phyloP scores from a whole-genome alignment of 805 yeast species.

The Blastobotrys peoriensis region DNA sequence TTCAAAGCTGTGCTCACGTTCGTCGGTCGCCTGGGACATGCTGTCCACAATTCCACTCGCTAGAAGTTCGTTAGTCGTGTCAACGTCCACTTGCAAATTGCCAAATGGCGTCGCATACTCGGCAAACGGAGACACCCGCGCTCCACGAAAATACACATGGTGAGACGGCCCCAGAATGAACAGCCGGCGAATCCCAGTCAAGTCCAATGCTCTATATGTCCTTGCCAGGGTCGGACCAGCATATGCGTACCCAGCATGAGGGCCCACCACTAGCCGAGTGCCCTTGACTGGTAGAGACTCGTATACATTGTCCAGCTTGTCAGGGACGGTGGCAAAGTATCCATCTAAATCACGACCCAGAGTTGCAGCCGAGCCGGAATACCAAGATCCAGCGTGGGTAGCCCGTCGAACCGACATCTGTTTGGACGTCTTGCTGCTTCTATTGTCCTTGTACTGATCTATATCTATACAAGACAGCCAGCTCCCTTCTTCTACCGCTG shows the following conservation, averaged over 20 bases:
- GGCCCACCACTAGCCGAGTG: constrained; percentile 53
- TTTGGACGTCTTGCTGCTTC: too few relatives aligned
- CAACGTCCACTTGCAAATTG: constrained; percentile 56
- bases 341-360: constrained; percentile 48
- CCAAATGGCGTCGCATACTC: constrained; percentile 82
- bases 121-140: constrained; percentile 48
- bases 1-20: constrained; percentile 87
- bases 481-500: too few relatives aligned
- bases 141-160: constrained; percentile 68
- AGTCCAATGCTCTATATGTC: constrained; percentile 67
- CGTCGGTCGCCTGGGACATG: constrained; percentile 60
- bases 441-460: too few relatives aligned
- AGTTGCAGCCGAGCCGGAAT: constrained; percentile 40
- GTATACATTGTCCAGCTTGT: constrained; percentile 10
- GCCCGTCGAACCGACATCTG: constrained; percentile 49
- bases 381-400: constrained; percentile 93
- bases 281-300: constrained; percentile 30
- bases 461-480: too few relatives aligned
- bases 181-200: constrained; percentile 49
- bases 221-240: constrained; percentile 75
- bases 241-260: constrained; percentile 88
- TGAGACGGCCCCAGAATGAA: constrained; percentile 92
- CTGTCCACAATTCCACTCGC: constrained; percentile 41
- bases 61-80: constrained; percentile 23
- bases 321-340: constrained; percentile 37